Percentiles rank a stretch among this genome's conserved stretches.
Evolutionary conservation across 1,284 basidiomycete species (phyloP).

Genomic region (Moesziomyces globuligerus): DNA sequence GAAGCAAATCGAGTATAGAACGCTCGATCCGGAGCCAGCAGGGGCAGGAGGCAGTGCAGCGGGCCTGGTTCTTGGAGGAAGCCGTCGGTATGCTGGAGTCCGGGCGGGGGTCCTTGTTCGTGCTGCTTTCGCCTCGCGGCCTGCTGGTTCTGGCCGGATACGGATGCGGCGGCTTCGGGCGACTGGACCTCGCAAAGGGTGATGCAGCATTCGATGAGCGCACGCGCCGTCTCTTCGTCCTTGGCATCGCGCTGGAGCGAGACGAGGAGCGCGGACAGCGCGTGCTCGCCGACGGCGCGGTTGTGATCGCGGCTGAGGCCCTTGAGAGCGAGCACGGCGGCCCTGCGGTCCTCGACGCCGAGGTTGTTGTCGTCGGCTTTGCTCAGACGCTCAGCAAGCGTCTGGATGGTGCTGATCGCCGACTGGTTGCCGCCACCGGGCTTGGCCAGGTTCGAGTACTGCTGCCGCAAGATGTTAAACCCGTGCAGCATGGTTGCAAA

Average conservation of each 20-base stretch:
- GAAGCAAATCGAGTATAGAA: slow-evolving; percentile 90
- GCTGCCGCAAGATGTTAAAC: slow-evolving; percentile 63
- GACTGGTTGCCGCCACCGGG: slow-evolving; percentile 72
- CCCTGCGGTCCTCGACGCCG: slow-evolving; percentile 78
- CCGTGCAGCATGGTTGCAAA: slow-evolving; percentile 61
- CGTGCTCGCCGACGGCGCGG: slow-evolving; percentile 68
- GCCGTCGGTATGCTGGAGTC: slow-evolving; percentile 77
- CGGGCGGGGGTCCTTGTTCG: slow-evolving; percentile 71
- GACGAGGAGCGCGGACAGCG: slow-evolving; percentile 50
- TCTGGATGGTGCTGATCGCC: slow-evolving; percentile 82
- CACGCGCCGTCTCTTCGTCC: slow-evolving; percentile 58
- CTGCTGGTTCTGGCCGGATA: slow-evolving; percentile 16
- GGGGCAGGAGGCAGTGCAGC: slow-evolving; percentile 79
- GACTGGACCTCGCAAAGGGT: slow-evolving; percentile 55
- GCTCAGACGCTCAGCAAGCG: slow-evolving; percentile 83
- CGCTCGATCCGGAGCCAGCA: slow-evolving; percentile 69
- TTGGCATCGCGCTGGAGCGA: slow-evolving; percentile 49
- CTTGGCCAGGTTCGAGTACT: slow-evolving; percentile 63
- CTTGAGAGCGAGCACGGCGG: slow-evolving; percentile 89
- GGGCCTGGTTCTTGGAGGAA: slow-evolving; percentile 78
- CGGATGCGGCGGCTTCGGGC: slow-evolving; percentile 8
- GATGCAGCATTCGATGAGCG: slow-evolving; percentile 56
- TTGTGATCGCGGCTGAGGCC: slow-evolving; percentile 91
- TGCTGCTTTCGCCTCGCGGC: slow-evolving; percentile 29
- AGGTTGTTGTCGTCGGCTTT: slow-evolving; percentile 34